Evolutionary conservation across 1,139 yeast genomes (phyloP), one percentile per base, ranked within the genome.

Genomic region (Hemisphaericaspora lyxosophila): DNA sequence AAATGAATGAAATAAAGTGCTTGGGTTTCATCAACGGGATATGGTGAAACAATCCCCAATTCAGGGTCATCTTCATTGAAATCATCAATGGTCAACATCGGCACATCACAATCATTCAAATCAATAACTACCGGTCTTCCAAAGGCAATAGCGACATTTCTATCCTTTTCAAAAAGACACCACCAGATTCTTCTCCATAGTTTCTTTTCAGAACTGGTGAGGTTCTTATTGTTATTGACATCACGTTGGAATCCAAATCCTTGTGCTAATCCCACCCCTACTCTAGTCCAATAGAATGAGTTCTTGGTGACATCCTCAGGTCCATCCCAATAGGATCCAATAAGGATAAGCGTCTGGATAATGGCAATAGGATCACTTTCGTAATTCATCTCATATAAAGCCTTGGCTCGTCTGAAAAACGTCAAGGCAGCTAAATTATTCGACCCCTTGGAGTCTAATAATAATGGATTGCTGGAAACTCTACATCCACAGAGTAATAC

Each of bases 181-280:
- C 95, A 86, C 90, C 92, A 86, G 16, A 85, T 72, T 35, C 89
- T 67, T 47, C 83, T 73, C 78, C 86, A 80, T 40, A 80, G 62
- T 42, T 77, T 74, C 53, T 78, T 76, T 40, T 82, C 85, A 14
- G 53, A 44, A 0, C 36, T 26, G 13, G 67, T 46, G 22, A 70
- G 53, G 26, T 49, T 51, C 13, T 67, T 58, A n/a, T 69, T 59
- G 30, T 54, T 53, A 20, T 59, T 54, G 15, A 70, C 62, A 50
- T 71, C 76, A 50, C 89, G 68, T 55, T 86, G 92, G 51, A 85
- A 71, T 1, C 94, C 94, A 57, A 81, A 80, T 8, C 90, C 89
- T 53, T 84, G 92, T 2, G 94, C 94, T 36, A 84, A 71, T 9
- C 82, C 75, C 26, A 84, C 70, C 0, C 89, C 92, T 2, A 81